Evolutionary conservation across 192 early-diverging fungal species (phyloP), one percentile per base, ranked within the genome.

Genomic region (Podila horticola): DNA sequence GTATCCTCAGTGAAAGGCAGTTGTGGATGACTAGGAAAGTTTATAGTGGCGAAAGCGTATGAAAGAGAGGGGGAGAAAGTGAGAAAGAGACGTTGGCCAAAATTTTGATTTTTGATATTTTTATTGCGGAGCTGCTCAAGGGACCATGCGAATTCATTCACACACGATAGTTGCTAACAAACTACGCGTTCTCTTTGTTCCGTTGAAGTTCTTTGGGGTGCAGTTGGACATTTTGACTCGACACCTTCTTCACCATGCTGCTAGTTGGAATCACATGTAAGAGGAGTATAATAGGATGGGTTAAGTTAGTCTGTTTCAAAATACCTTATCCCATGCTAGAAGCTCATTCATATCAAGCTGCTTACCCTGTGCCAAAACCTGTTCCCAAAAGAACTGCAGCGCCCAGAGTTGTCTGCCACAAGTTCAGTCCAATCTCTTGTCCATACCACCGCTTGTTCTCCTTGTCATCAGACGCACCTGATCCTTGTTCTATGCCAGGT

Each of bases 361-460:
- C 77, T 61, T 69, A 81, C 77, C 77, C 77, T 28, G 77, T 64
- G 8, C 77, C 77, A 66, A 81, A 81, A 8, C 71, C 77, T 24
- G 77, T 72, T 2, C 77, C 77, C 20, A 81, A 17, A 24, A 72
- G 71, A 13, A 62, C 77, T 24, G 77, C 77, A 0, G 77, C 77
- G 0, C 77, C 77, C 20, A 81, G 38, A 12, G 77, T 81, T 10
- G 77, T 81, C 33, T 81, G 77, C 77, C 77, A 81, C n/a, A 81
- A 71, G 28, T 81, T 81, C 11, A 81, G 33, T 59, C 77, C 77
- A 22, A 73, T 58, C 51, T 81, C 77, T 50, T 81, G 77, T 8
- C 77, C 63, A 55, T 81, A 81, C 77, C 77, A 81, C 5, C 77
- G 71, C 71, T 69, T 81, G 50, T 81, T 81, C 49, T 81, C 77